Percentiles rank a stretch among this genome's conserved stretches.
Evolutionary conservation across 768 basidiomycete genomes (phyloP).

Genomic region (Kwoniella heveanensis): DNA sequence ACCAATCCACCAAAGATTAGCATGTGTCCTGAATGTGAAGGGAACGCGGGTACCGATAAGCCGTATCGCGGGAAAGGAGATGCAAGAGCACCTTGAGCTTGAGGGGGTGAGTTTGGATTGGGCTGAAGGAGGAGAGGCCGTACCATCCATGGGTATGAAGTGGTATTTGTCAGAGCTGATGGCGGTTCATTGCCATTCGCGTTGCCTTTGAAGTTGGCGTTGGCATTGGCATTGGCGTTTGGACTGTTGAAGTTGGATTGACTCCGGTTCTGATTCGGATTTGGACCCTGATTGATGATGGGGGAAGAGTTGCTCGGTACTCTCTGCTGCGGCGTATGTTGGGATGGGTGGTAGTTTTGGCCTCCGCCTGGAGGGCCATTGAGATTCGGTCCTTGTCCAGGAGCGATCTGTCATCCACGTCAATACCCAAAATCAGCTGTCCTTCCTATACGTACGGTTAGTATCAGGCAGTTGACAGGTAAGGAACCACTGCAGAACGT

Average conservation of each 20-base stretch:
- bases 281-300: background rate
- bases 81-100: conserved; percentile 57
- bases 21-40: conserved; percentile 69
- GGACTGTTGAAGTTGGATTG: background rate
- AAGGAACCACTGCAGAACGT: too few relatives aligned
- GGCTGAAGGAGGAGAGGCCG: conserved; percentile 33
- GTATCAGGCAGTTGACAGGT: too few relatives aligned
- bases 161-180: conserved; percentile 17
- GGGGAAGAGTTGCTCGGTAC: conserved; percentile 18
- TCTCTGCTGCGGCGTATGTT: conserved; percentile 12
- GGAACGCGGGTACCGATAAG: conserved; percentile 73
- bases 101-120: conserved; percentile 59
- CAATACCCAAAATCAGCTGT: background rate
- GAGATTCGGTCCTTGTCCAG: conserved; percentile 8
- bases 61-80: conserved; percentile 93
- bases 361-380: conserved; percentile 14
- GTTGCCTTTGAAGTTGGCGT: background rate
- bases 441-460: too few relatives aligned
- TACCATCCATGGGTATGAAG: conserved; percentile 48
- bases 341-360: conserved; percentile 3
- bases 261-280: background rate
- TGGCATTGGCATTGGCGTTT: background rate
- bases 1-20: conserved; percentile 97
- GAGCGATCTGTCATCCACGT: conserved; percentile 5
- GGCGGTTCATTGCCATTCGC: conserved; percentile 11